A percentile compares a stretch with the other conserved stretches of the same genome.
These are phyloP conservation scores for Ceratopteris richardii DNA, from an alignment of 75 land plant species.

Conservation along the genomic window DNA sequence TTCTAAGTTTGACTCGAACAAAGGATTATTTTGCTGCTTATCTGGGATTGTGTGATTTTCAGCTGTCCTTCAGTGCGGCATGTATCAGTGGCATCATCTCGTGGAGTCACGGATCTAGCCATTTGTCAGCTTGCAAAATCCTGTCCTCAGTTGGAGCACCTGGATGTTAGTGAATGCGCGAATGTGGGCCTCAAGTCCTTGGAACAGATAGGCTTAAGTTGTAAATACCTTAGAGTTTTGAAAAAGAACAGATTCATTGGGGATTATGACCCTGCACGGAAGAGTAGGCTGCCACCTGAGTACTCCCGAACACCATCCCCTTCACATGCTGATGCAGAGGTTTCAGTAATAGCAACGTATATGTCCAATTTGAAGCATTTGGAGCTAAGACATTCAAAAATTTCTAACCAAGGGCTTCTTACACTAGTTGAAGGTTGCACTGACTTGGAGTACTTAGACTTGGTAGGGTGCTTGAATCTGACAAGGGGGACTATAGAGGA, in stretches of 20 bases:
- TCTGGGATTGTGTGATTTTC: no score
- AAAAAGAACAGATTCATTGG: constrained; percentile 56
- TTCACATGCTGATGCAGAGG: constrained; percentile 59
- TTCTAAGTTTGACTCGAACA: neutral
- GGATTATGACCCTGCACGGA: constrained; percentile 50
- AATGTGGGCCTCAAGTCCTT: constrained; percentile 49
- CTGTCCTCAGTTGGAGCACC: constrained; percentile 45
- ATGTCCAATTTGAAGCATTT: constrained; percentile 59
- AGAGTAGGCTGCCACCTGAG: constrained; percentile 41
- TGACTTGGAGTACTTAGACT: constrained; percentile 36
- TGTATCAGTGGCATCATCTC: constrained; percentile 49
- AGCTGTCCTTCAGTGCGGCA: constrained; percentile 52
- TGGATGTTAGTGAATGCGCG: constrained; percentile 66
- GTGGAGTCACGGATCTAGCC: constrained; percentile 45
- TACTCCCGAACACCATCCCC: constrained; percentile 37
- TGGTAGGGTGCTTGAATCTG: constrained; percentile 46
- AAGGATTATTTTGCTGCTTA: no score
- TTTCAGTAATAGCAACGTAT: constrained; percentile 29
- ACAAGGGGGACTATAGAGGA: constrained; percentile 29
- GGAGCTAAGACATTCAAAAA: constrained; percentile 36
- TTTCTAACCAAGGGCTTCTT: constrained; percentile 31
- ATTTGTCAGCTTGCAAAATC: constrained; percentile 31
- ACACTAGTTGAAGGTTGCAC: constrained; percentile 33
- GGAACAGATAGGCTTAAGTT: constrained; percentile 38
- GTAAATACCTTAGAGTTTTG: constrained; percentile 37